Base-by-base conservation (phyloP, 2,329 filamentous ascomycete genomes). In the Pseudogymnoascus sp. region DNA sequence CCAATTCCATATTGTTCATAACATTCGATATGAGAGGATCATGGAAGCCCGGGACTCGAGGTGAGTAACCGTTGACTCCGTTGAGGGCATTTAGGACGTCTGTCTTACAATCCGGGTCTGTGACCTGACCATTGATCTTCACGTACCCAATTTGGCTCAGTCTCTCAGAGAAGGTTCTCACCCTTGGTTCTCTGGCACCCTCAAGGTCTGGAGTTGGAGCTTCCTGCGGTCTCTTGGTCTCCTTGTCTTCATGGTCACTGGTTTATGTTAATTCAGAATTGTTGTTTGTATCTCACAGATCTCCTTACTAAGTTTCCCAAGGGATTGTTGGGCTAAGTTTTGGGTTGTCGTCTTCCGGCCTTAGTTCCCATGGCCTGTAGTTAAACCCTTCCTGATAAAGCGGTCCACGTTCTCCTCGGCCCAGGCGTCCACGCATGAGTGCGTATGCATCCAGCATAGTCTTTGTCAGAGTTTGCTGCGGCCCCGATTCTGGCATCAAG, bases 61-160 rank as follows among this genome's bases (percentile, higher is more conserved):
- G 37, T 18, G 36, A 5, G 40, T 14, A 38, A 31, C 40, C 18
- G 7, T 21, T 18, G 12, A 28, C 7, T 34, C 61, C 28, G 42
- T 66, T n/a, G 60, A 68, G 37, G 12, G 69, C 69, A 16, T 65
- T 53, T 18, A 46, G 37, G 3, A 72, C 63, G 6, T 67, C 63
- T 16, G 61, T 62, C 59, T 68, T 63, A 56, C 68, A 67, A 28
- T 74, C 72, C 21, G 71, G 71, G 65, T 74, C 72, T 5, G 69
- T 65, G 70, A 71, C 72, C 38, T 18, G 34, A 11, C 65, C 66
- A 21, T 68, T 67, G 23, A 69, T 64, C 14, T 59, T 31, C 16
- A 72, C 5, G 28, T 72, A 73, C 4, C 72, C 72, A 63, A 56
- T 56, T 9, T 56, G 49, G 5, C 28, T 28, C 9, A 56, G 25